phyloP scores from a whole-genome alignment of 2,329 filamentous ascomycete genomes.

The Nannizzia gypsea region DNA sequence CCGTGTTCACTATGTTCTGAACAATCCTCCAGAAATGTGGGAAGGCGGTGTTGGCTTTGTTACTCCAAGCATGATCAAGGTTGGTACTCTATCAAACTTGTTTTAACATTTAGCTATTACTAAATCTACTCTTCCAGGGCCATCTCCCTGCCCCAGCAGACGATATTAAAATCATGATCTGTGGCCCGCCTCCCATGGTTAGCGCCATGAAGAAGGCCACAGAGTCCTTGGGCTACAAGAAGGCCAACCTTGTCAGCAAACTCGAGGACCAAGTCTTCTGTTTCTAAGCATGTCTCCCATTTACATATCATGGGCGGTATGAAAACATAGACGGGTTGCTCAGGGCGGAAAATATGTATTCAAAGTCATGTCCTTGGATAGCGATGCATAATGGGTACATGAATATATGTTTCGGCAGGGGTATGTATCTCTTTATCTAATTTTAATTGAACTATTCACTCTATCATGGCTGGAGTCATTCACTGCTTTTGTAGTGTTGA shows the following conservation, averaged over 20 bases:
- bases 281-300: constrained; percentile 49
- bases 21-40: constrained; percentile 90
- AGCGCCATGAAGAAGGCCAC: constrained; percentile 94
- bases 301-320: background rate
- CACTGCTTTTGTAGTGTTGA: background rate
- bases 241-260: constrained; percentile 92
- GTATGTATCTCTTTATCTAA: background rate
- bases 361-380: background rate
- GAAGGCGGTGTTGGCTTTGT: constrained; percentile 88
- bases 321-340: background rate
- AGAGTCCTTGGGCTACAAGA: constrained; percentile 77
- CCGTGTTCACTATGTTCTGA: constrained; percentile 86
- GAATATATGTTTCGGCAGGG: background rate
- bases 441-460: background rate
- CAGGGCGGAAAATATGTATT: background rate
- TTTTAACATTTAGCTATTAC: background rate
- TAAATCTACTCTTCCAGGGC: constrained; percentile 22
- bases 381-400: background rate
- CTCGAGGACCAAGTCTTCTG: constrained; percentile 96
- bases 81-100: constrained; percentile 30
- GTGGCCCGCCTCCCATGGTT: constrained; percentile 93
- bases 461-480: background rate
- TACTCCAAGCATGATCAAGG: constrained; percentile 88
- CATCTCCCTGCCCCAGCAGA: constrained; percentile 64
- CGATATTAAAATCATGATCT: constrained; percentile 89